These are phyloP conservation scores for Ogataea siamensis DNA, from an alignment of 805 yeast genomes.

Conservation along the genomic window DNA sequence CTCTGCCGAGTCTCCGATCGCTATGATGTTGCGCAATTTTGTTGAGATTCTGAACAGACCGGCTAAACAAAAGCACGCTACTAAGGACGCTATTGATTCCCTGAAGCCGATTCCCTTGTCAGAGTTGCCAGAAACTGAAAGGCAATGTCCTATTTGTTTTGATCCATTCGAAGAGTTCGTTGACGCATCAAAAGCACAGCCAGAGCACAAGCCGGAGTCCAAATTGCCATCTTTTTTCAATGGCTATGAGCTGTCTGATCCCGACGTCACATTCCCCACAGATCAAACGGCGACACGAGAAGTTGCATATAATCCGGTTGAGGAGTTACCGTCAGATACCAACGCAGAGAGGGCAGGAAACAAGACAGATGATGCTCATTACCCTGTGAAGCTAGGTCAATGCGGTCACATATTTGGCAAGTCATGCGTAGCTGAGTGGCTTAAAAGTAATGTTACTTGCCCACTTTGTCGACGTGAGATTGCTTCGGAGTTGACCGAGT, in stretches of 20 bases:
- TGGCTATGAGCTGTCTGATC: constrained; percentile 27
- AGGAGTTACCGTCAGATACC: constrained; percentile 6
- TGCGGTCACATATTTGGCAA: constrained; percentile 84
- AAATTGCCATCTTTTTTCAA: constrained; percentile 17
- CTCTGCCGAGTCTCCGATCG: constrained; percentile 17
- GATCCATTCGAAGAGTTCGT: constrained; percentile 31
- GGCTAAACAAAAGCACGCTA: constrained; percentile 26
- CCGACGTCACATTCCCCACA: constrained; percentile 28
- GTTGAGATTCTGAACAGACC: constrained; percentile 19
- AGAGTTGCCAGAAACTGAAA: constrained; percentile 33
- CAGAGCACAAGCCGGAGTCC: constrained; percentile 1
- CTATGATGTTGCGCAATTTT: constrained; percentile 23
- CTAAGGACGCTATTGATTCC: constrained; percentile 33
- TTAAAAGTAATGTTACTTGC: constrained; percentile 64
- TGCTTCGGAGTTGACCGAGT: constrained; percentile 24
- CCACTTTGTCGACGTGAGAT: constrained; percentile 76
- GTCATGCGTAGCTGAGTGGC: constrained; percentile 78
- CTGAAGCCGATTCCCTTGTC: constrained; percentile 29
- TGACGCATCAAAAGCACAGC: not conserved
- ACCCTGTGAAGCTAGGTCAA: constrained; percentile 63
- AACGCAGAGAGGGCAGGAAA: constrained; percentile 9
- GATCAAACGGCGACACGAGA: constrained; percentile 29
- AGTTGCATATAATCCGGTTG: constrained; percentile 10
- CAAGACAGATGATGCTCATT: constrained; percentile 40
- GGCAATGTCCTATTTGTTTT: constrained; percentile 43